phyloP scores from a whole-genome alignment of 208 protist species.

The Trypanosoma theileri region DNA sequence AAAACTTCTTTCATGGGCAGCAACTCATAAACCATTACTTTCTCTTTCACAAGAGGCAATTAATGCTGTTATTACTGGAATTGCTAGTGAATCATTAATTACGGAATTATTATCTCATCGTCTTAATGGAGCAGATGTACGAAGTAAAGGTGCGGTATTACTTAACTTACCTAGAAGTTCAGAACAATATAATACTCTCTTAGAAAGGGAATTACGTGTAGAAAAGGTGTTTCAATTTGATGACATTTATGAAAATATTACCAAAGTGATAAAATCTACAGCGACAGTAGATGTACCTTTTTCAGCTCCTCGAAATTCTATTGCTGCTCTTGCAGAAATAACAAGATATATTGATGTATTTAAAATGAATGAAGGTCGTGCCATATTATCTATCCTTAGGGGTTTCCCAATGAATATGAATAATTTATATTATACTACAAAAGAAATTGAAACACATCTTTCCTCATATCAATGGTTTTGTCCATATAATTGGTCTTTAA shows the following conservation, averaged over 20 bases:
- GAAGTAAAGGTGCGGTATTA: slow-evolving; percentile 70
- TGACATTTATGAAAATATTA: slow-evolving; percentile 21
- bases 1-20: slow-evolving; percentile 84
- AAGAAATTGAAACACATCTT: slow-evolving; percentile 37
- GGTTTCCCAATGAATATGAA: slow-evolving; percentile 61
- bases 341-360: slow-evolving; percentile 59
- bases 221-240: slow-evolving; percentile 28
- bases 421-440: slow-evolving; percentile 44
- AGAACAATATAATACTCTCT: slow-evolving; percentile 32
- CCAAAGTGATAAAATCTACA: slow-evolving; percentile 8
- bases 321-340: slow-evolving; percentile 52
- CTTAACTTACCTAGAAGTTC: slow-evolving; percentile 61
- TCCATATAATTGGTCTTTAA: slow-evolving; percentile 76
- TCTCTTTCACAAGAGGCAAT: slow-evolving; percentile 52
- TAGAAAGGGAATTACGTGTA: slow-evolving; percentile 11
- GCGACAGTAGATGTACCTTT: slow-evolving; percentile 28
- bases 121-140: slow-evolving; percentile 61
- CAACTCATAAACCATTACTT: slow-evolving; percentile 48
- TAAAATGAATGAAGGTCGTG: slow-evolving; percentile 33
- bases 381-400: slow-evolving; percentile 30
- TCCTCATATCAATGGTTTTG: slow-evolving; percentile 81
- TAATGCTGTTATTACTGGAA: slow-evolving; percentile 35
- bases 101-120: slow-evolving; percentile 48
- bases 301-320: slow-evolving; percentile 32
- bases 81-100: slow-evolving; percentile 43